Base-by-base conservation (phyloP, 2,329 filamentous ascomycete species). In the Colletotrichum sublineola region DNA sequence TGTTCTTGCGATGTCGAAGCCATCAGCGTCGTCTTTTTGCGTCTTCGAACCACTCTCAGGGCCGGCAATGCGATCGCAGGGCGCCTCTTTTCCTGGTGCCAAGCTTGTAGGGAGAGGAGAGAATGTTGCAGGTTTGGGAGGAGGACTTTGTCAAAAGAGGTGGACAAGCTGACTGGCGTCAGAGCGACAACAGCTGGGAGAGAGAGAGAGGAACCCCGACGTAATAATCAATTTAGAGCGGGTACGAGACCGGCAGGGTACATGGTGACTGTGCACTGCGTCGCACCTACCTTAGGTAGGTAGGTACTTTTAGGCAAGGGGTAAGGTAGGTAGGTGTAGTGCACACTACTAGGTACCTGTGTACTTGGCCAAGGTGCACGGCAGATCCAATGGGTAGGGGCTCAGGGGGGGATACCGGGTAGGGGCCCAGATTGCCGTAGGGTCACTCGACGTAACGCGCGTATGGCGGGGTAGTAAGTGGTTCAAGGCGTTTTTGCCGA, bases 391-490 rank as follows among this genome's bases (percentile, higher is more conserved):
- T 64, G 58, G 64, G 58, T 44, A 68, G n/a, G 44, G 42, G 44
- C 42, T 18, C 18, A 42, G 42, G 42, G 42, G 18, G 52, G 18
- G 52, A 15, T 66, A 29, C 55, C 65, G 67, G 46, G 67, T 66
- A 38, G 46, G 61, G 69, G 52, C 52, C 60, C 52, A 52, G 69
- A 46, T 72, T 29, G 53, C 56, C 14, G 68, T 52, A 63, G 50
- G 64, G 68, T 31, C 66, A 48, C 65, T 72, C 53, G 56, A 63
- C 60, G 69, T 69, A 69, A 72, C 69, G 66, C 69, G 69, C 69
- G 66, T 72, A 61, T 69, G 69, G 69, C 69, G 69, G 69, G 69
- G 69, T 72, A 72, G 60, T 72, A 72, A 53, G 62, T 63, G 14
- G 2, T 53, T 36, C 64, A 71, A 64, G 53, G 8, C 53, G n/a